phyloP scores from a whole-genome alignment of 305 asterid species.

The Rubia peregrina region DNA sequence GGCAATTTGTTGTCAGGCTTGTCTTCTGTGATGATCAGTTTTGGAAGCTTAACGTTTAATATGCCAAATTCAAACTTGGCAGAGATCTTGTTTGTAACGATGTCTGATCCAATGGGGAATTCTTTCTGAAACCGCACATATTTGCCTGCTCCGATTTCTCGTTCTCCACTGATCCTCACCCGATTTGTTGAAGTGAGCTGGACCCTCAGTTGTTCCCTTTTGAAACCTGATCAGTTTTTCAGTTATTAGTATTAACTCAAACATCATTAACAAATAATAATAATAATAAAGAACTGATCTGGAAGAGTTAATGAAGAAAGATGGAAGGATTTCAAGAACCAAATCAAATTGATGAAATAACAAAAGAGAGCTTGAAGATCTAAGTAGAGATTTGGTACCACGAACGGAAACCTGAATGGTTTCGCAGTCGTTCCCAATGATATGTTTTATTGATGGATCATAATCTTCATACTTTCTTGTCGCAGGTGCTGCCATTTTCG shows the following conservation, averaged over 20 bases:
- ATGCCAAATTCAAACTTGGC: conserved; percentile 59
- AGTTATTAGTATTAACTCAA: neutral
- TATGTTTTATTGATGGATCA: conserved; percentile 43
- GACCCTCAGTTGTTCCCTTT: conserved; percentile 51
- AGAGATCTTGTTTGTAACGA: conserved; percentile 40
- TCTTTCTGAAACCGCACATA: conserved; percentile 43
- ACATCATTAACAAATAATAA: neutral
- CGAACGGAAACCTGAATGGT: conserved; percentile 51
- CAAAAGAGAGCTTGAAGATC: neutral
- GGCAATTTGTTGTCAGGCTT: neutral
- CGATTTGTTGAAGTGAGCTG: conserved; percentile 31
- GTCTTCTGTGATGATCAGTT: conserved; percentile 32
- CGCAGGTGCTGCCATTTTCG: conserved; percentile 26
- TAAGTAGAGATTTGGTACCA: conserved; percentile 26
- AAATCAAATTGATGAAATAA: neutral
- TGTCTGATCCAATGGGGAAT: conserved; percentile 34
- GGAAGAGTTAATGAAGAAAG: neutral
- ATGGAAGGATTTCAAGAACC: neutral
- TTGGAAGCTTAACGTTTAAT: conserved; percentile 45
- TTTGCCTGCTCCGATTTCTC: conserved; percentile 24
- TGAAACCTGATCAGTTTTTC: conserved; percentile 37
- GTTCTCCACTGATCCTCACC: conserved; percentile 51
- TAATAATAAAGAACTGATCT: neutral
- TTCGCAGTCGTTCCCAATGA: conserved; percentile 47
- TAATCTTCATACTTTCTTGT: conserved; percentile 25